Base-by-base conservation (phyloP, 805 yeast species). In the Saccharomycopsis lassenensis region DNA sequence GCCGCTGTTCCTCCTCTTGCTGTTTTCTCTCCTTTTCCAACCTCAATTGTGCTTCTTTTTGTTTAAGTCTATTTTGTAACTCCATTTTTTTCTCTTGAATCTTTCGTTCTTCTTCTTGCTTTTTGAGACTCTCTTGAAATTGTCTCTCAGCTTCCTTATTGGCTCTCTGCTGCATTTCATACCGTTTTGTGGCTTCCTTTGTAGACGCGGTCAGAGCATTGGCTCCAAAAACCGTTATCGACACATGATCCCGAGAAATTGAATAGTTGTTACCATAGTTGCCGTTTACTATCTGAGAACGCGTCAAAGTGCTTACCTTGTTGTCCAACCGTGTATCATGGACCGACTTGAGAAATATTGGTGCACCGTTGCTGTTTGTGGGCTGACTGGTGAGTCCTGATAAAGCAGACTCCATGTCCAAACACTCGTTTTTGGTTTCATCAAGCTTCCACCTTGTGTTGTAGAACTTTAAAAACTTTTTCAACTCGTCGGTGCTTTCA, bases 391-490 rank as follows among this genome's bases (percentile, higher is more conserved):
- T 11, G 11, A 36, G 29, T 11, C 18, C 28, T 7, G 28, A 16
- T 4, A 14, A 18, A 3, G 29, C 55, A 43, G 36, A 44, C 47
- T 42, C 53, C 5, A 76, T 43, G 33, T 70, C 72, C 8, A 74
- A 57, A 14, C 49, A 48, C 14, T 35, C 41, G 39, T 39, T 24
- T n/a, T 62, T 66, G 24, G 59, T 52, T 8, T 36, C 54, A 10
- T 60, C 62, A 1, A 40, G 31, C 1, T 44, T 27, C 0, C 58
- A 58, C 12, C 67, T 71, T 19, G 85, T 59, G 2, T 73, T 77
- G 52, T 79, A 85, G 48, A 81, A 69, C 1, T 64, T 54, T 31
- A 83, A 76, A 48, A 84, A 82, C 22, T 57, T 61, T 2, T 58
- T 37, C 10, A 82, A 49, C 35, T 76, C 74, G 0, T 65, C 67